A percentile compares a stretch with the other conserved stretches of the same genome.
Conservation (phyloP, 148 eudicot genomes). For the Vaccinium macrocarpon region DNA sequence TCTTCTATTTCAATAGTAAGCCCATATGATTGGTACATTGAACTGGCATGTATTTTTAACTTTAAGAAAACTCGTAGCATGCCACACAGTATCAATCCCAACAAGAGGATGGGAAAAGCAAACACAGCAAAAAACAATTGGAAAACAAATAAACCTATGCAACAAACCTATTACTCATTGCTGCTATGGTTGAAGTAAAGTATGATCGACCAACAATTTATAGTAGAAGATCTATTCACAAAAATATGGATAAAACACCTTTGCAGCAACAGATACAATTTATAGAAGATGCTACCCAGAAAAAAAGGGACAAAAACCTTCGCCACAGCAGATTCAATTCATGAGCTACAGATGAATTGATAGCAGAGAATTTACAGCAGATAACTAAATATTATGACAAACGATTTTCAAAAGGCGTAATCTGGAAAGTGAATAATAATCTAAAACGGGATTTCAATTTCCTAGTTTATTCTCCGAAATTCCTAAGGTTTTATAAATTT, state of each 20-base stretch:
- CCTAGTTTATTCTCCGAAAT: too few relatives aligned
- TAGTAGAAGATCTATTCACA: not conserved
- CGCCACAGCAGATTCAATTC: too few relatives aligned
- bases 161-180: not conserved
- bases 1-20: not conserved
- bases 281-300: too few relatives aligned
- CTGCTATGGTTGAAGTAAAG: not conserved
- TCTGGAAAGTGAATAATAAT: too few relatives aligned
- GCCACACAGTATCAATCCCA: not conserved
- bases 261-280: not conserved
- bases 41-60: not conserved
- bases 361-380: too few relatives aligned
- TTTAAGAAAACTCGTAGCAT: not conserved
- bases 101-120: not conserved
- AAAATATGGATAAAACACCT: not conserved
- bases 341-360: too few relatives aligned
- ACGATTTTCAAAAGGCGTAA: too few relatives aligned
- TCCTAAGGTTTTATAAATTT: too few relatives aligned
- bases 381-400: too few relatives aligned
- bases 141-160: not conserved
- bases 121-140: not conserved
- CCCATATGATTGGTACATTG: not conserved
- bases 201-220: not conserved
- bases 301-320: too few relatives aligned
- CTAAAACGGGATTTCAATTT: too few relatives aligned